Conservation (phyloP, 495 filamentous ascomycete genomes). For the Achaetomiella virescens region DNA sequence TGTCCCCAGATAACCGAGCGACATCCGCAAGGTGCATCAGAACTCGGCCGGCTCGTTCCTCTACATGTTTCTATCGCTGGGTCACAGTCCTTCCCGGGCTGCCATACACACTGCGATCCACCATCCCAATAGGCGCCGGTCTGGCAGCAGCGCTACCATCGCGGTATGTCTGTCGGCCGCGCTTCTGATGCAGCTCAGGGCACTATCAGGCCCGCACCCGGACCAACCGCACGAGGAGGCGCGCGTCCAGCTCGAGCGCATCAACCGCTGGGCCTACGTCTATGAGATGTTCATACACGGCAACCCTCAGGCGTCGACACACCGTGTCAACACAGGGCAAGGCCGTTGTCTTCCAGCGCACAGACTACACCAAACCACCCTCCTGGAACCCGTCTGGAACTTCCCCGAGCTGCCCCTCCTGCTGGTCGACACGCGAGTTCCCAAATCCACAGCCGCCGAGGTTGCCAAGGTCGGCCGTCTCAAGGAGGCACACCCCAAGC, state of each 20-base stretch:
- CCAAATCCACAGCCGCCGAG: slow-evolving; percentile 74
- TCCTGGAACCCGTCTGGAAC: slow-evolving; percentile 66
- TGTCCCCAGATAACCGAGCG: slow-evolving; percentile 60
- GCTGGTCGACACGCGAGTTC: slow-evolving; percentile 77
- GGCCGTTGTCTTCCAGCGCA: slow-evolving; percentile 81
- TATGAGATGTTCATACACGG: slow-evolving; percentile 96
- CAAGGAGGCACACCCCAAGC: slow-evolving; percentile 58
- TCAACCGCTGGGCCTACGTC: slow-evolving; percentile 96
- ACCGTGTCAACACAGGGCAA: slow-evolving; percentile 91
- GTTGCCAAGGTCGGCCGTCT: slow-evolving; percentile 79
- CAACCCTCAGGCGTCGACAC: slow-evolving; percentile 94
- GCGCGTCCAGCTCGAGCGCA: slow-evolving; percentile 78
- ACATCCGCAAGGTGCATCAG: slow-evolving; percentile 71
- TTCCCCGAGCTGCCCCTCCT: slow-evolving; percentile 89
- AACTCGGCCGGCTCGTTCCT: slow-evolving; percentile 77
- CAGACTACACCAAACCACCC: slow-evolving; percentile 71
- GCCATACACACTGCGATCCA: slow-evolving; percentile 87
- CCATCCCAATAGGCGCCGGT: slow-evolving; percentile 87
- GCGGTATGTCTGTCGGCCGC: slow-evolving; percentile 84
- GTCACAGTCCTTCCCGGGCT: slow-evolving; percentile 66
- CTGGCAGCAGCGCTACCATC: slow-evolving; percentile 91
- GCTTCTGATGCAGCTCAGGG: slow-evolving; percentile 79
- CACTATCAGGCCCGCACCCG: slow-evolving; percentile 78
- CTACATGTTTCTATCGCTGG: slow-evolving; percentile 90
- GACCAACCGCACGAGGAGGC: slow-evolving; percentile 81